Evolutionary conservation across 2,329 filamentous ascomycete genomes (phyloP), one percentile per base, ranked within the genome.

Genomic region (Stagonosporopsis vannaccii): DNA sequence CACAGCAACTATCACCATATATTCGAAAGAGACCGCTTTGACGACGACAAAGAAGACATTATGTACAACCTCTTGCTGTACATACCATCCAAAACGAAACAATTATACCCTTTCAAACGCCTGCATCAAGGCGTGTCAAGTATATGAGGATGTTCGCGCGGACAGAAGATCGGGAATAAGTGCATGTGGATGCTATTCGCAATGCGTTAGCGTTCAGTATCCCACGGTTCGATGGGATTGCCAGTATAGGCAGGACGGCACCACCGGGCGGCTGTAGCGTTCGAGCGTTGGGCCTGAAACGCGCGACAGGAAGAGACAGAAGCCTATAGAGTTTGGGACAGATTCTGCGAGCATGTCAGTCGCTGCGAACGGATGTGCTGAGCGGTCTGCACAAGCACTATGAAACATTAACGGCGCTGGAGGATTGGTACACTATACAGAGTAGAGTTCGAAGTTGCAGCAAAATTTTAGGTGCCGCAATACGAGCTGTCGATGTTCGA

Each of bases 161-260:
- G 37, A 33, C 11, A 12, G 22, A 30, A 33, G 13, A 25, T 30
- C 55, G 55, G 55, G 40, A 58, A 49, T 49, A 58, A 58, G 48
- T 36, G 9, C 25, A 26, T 40, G 26, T 48, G 33, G 20, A 52
- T 58, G 48, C 48, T 57, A 49, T 48, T 57, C 54, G 37, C 48
- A 57, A 57, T 13, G 54, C 54, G 43, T 57, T 52, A 57, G 54
- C 54, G 54, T 48, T 57, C 54, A 52, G 54, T 44, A 35, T 57
- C 39, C 33, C 33, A 52, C 44, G 40, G 43, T 40, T 48, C 33
- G 25, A 57, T 44, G 39, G 45, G 48, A 33, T 52, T 58, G 39
- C 55, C 49, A 32, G 48, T 48, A 52, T 52, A 53, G 48, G 55
- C 49, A 58, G 44, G 40, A 32, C 39, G 39, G 55, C 55, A 45